Base-by-base conservation (phyloP, 1,139 yeast species). In the Wickerhamomyces sp. region DNA sequence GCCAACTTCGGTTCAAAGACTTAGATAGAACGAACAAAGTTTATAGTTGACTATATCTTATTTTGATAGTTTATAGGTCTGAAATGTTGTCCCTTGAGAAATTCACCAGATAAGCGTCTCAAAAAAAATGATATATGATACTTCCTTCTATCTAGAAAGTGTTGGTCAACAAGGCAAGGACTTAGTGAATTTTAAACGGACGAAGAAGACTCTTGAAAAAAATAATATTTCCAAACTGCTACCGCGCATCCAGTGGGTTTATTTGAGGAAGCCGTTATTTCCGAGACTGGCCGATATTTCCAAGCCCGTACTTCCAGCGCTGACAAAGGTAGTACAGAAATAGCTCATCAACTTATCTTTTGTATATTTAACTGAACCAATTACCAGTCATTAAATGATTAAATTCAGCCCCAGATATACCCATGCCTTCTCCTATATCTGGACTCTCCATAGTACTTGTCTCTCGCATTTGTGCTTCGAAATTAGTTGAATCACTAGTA, bases 331-430 rank as follows among this genome's bases (percentile, higher is more conserved):
- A 10, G n/a, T 30, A 30, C 33, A 30, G 13, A 18, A 18, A 18
- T 18, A 18, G 23, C 5, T 18, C 3, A 18, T 18, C 5, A 5
- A 18, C 23, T 18, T 18, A 18, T 18, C 3, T 18, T 18, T 18
- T 18, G 23, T 18, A 18, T 3, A 18, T 18, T 23, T 40, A 51
- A 45, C 36, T 48, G 13, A 51, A 51, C 54, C 54, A 51, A 9
- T 43, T 43, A 1, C 37, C 33, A 7, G 35, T 33, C 37, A 39
- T 38, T 29, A 38, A 30, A 14, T 5, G 31, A 13, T 38, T 36
- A 29, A 45, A 45, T 4, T 34, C 48, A 26, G 26, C 37, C 8
- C 10, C 33, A n/a, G 34, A 27, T n/a, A 37, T 42, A 14, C 43
- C 48, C 31, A 7, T n/a, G 3, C 23, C 40, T 11, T 29, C 31